phyloP scores from a whole-genome alignment of 2,329 filamentous ascomycete genomes.

The Penicillium sp. region DNA sequence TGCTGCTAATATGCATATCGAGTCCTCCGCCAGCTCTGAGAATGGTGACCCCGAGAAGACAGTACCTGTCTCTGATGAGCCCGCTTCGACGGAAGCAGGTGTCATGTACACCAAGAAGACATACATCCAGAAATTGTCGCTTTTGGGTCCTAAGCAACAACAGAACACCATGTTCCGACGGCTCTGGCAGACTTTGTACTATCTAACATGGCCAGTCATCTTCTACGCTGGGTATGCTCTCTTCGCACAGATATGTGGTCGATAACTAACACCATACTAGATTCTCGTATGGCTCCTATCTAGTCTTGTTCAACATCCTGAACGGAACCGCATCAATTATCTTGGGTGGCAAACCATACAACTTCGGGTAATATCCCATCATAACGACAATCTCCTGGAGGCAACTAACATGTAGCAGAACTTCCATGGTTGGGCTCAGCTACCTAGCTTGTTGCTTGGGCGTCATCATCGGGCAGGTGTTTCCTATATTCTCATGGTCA shows the following conservation, averaged over 20 bases:
- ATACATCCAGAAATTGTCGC: slow-evolving; percentile 34
- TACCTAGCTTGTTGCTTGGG: slow-evolving; percentile 40
- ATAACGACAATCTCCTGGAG: background rate
- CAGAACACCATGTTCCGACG: slow-evolving; percentile 36
- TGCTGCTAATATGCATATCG: slow-evolving; percentile 4
- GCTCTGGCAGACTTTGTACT: slow-evolving; percentile 35
- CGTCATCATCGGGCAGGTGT: slow-evolving; percentile 29
- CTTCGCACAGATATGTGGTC: background rate
- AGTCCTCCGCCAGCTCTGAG: slow-evolving; percentile 10
- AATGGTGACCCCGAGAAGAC: slow-evolving; percentile 23
- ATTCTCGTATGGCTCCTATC: slow-evolving; percentile 41
- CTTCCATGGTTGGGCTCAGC: slow-evolving; percentile 41
- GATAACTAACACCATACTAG: slow-evolving; percentile 16
- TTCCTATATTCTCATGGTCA: background rate
- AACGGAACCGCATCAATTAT: slow-evolving; percentile 42
- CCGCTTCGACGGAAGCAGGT: slow-evolving; percentile 16
- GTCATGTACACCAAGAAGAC: slow-evolving; percentile 30
- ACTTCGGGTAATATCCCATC: slow-evolving; percentile 30
- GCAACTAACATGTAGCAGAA: slow-evolving; percentile 25
- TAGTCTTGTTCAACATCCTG: slow-evolving; percentile 42
- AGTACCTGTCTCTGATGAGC: slow-evolving; percentile 2
- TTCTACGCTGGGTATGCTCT: slow-evolving; percentile 37
- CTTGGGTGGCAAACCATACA: slow-evolving; percentile 36
- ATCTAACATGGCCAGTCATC: slow-evolving; percentile 39
- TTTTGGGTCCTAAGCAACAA: slow-evolving; percentile 27